phyloP scores from a whole-genome alignment of 2,329 filamentous ascomycete genomes.

The Neophaeococcomyces mojaviensis region DNA sequence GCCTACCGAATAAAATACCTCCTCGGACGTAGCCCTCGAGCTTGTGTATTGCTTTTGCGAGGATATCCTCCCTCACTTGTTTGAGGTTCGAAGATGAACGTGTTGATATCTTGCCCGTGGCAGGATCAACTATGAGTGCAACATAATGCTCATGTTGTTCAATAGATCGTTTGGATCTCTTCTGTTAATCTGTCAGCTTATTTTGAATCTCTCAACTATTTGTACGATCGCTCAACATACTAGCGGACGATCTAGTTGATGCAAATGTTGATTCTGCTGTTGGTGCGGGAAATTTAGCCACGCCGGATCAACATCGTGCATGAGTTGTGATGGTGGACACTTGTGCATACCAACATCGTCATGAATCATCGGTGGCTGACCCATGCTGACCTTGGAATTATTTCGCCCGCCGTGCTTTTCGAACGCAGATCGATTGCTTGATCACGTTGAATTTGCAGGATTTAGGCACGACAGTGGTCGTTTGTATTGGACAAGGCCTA shows the following conservation, averaged over 20 bases:
- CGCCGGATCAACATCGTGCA: background rate
- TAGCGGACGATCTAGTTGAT: background rate
- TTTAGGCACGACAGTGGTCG: too few species aligned
- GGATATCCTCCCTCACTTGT: background rate
- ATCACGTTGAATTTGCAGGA: too few species aligned
- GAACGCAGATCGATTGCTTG: too few species aligned
- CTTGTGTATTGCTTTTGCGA: background rate
- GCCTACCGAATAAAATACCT: background rate
- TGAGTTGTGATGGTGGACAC: background rate
- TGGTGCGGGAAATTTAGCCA: background rate
- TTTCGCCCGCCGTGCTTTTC: too few species aligned
- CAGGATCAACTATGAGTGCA: conserved; percentile 3
- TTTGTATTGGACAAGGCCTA: too few species aligned
- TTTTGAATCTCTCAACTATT: too few species aligned
- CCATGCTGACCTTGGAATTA: background rate
- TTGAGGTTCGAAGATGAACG: conserved; percentile 4
- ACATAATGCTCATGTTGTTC: conserved; percentile 1
- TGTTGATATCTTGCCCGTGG: background rate
- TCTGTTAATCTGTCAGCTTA: background rate
- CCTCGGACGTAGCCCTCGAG: background rate
- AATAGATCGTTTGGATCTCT: conserved; percentile 1
- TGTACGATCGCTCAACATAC: background rate
- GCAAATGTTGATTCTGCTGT: background rate
- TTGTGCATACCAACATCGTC: background rate
- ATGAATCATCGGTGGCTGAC: background rate